Base-by-base conservation (phyloP, 148 eudicot genomes). In the Oxyria digyna region DNA sequence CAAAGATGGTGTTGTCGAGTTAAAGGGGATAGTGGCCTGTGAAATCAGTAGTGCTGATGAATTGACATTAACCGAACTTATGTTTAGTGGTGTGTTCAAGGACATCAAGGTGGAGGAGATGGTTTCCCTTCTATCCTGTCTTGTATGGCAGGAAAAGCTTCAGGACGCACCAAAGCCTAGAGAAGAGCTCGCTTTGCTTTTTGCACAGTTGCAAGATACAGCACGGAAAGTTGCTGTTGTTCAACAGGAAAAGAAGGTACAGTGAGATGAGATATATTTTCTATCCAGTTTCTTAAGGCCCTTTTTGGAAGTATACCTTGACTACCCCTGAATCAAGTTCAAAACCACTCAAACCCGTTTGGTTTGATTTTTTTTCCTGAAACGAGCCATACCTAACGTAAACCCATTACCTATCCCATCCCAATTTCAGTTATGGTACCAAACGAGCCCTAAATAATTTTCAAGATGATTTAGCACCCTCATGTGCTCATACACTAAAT, bases 1-100 rank as follows among this genome's bases (percentile, higher is more conserved):
- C 15, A 82, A 81, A 24, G 97, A 90, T 49, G 97, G 87, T 68
- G 97, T 94, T 71, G 97, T 94, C 73, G 92, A 86, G 83, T 69
- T 90, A 67, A 94, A 94, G 75, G 98, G 98, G 67, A 90, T 88
- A 78, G 97, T 94, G 38, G 98, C 98, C 24, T 86, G 97, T 72
- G 96, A 94, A 80, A 90, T 94, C 67, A 94, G 97, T 79, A 94
- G 98, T 74, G 97, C 98, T 24, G 98, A 94, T 74, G 98, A 94
- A 74, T 83, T 94, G 82, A 88, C 92, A 29, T 69, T 93, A 81
- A 90, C 98, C 0, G 98, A 93, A 75, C 86, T 93, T 68, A 86
- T 93, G 83, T 90, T 93, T 70, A 88, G 76, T 73, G 97, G 96
- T 38, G 86, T 85, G 69, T 74, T 94, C 4, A 94, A 90, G 80